phyloP scores from a whole-genome alignment of 1,139 yeast genomes.

The Magnusiomyces tetraspermus region DNA sequence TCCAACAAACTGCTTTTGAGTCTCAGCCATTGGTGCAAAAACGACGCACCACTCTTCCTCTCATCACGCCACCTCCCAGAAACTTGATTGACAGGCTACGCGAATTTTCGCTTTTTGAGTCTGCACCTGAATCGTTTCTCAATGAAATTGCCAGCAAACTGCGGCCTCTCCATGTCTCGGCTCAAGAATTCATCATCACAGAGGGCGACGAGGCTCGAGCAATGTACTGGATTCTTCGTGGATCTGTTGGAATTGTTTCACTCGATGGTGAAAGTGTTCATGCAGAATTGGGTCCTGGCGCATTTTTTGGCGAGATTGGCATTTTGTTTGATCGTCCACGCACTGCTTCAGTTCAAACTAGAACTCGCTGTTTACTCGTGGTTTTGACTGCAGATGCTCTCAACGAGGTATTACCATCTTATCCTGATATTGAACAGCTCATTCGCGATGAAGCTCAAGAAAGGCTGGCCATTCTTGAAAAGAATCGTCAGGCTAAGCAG shows the following conservation, averaged over 20 bases:
- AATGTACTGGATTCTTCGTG: slow-evolving; percentile 73
- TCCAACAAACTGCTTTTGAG: too few relatives aligned
- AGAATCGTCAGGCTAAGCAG: slow-evolving; percentile 35
- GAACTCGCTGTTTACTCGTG: slow-evolving; percentile 55
- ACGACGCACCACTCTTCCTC: too few relatives aligned
- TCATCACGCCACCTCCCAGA: slow-evolving; percentile 17
- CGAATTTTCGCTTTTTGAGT: slow-evolving; percentile 51
- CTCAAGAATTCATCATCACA: slow-evolving; percentile 59
- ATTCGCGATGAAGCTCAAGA: slow-evolving; percentile 75
- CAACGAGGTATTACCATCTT: slow-evolving; percentile 48
- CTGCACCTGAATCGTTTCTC: slow-evolving; percentile 58
- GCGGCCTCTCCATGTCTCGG: slow-evolving; percentile 49
- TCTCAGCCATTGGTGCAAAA: too few relatives aligned
- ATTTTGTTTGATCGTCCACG: slow-evolving; percentile 64
- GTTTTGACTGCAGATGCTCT: slow-evolving; percentile 58
- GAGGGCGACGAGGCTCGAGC: slow-evolving; percentile 68
- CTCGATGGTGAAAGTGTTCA: slow-evolving; percentile 67
- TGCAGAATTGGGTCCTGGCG: slow-evolving; percentile 60
- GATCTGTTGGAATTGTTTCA: slow-evolving; percentile 62
- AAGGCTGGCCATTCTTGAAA: slow-evolving; percentile 58
- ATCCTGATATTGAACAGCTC: slow-evolving; percentile 55
- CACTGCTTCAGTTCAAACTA: slow-evolving; percentile 71
- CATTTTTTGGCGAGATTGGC: slow-evolving; percentile 73
- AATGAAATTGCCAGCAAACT: slow-evolving; percentile 50
- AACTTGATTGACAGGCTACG: slow-evolving; percentile 45